phyloP scores from a whole-genome alignment of 164 flowering plant genomes.

The Annona squamosa region DNA sequence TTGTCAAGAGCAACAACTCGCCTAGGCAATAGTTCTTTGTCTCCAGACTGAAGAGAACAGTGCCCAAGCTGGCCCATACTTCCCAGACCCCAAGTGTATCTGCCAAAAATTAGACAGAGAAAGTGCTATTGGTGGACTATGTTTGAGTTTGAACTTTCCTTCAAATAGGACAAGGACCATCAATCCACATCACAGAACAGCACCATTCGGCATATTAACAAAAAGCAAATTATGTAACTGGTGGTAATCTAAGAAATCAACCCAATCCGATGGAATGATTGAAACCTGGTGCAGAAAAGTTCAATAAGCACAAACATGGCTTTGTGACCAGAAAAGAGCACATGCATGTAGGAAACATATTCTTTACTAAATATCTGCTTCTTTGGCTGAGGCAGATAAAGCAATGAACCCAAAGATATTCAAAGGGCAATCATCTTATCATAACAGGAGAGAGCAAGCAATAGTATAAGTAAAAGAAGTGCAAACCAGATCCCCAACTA shows the following conservation, averaged over 20 bases:
- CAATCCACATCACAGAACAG: neutral
- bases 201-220: neutral
- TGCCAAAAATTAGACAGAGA: constrained; percentile 18
- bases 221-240: too few species aligned
- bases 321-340: neutral
- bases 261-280: neutral
- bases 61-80: constrained; percentile 97
- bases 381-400: neutral
- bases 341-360: neutral
- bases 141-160: neutral
- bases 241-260: too few species aligned
- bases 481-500: too few species aligned
- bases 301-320: neutral
- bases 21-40: constrained; percentile 88
- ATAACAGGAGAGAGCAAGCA: too few species aligned
- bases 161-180: neutral
- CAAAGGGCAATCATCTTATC: neutral
- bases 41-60: constrained; percentile 79
- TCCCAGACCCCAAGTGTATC: constrained; percentile 96
- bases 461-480: too few species aligned
- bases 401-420: neutral
- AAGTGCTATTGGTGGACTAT: neutral
- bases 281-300: neutral
- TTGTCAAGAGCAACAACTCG: constrained; percentile 86
- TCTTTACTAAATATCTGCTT: neutral